Base-by-base conservation (phyloP, 208 protist genomes). In the Trypanosoma congolense region DNA sequence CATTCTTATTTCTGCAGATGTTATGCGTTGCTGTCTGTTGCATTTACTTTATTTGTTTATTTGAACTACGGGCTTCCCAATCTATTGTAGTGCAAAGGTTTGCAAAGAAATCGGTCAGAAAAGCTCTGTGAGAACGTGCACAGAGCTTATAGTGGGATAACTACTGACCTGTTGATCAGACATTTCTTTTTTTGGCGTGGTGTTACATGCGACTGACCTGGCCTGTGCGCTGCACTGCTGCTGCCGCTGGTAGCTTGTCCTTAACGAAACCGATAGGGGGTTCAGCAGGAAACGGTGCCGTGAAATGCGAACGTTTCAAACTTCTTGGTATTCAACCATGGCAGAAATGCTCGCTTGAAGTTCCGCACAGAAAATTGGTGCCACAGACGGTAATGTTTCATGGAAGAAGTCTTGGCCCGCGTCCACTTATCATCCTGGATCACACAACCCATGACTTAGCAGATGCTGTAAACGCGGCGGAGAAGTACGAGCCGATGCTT, bases 401-500 rank as follows among this genome's bases (percentile, higher is more conserved):
- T 56, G 87, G 87, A 22, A 57, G 75, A 14, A 53, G 71, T 33
- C 66, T 94, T 8, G 87, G 87, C 22, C 87, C 87, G 3, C 80
- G 87, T 0, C 87, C 87, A 9, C 66, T 94, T 14, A 49, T 94
- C 21, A 80, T 94, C 42, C 73, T 94, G 1, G 87, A 91, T 61
- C 69, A 85, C 44, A 84, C 52, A n/a, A 61, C 61, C 19, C 55
- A 49, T 25, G 26, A 36, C n/a, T 30, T 19, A 3, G 24, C 56
- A 8, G 49, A 65, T 12, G 65, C 44, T 30, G 58, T 47, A n/a
- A 43, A 59, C 22, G 78, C 71, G 4, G 70, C 77, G 3, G 57
- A 56, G 19, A 87, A 80, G 64, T 91, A 80, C 50, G 77, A 80
- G 36, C 44, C 61, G 33, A 73, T 90, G 41, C 58, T 88, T 19